phyloP scores from a whole-genome alignment of 495 filamentous ascomycete species.

The Neurospora cerealis region DNA sequence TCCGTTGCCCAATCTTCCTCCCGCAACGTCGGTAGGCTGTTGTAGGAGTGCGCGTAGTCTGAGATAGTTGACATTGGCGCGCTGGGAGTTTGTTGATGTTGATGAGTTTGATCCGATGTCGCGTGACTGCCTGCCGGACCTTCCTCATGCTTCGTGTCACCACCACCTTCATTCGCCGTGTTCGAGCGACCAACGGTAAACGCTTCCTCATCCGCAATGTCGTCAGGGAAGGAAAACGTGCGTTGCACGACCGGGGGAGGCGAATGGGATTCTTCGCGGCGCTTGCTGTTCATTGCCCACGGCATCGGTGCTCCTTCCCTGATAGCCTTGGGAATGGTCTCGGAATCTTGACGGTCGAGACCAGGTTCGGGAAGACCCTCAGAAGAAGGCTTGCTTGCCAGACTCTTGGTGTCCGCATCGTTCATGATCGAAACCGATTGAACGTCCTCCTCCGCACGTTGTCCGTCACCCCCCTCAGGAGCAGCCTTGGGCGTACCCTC shows the following conservation, averaged over 20 bases:
- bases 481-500: not conserved
- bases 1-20: constrained; percentile 31
- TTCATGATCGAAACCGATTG: not conserved
- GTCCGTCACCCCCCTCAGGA: not conserved
- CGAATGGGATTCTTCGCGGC: constrained; percentile 11
- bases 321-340: constrained; percentile 23
- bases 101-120: not conserved
- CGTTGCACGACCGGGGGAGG: constrained; percentile 16
- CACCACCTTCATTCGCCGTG: not conserved
- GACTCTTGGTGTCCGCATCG: not conserved
- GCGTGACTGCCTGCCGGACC: not conserved
- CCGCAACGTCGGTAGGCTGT: constrained; percentile 32
- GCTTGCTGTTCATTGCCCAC: constrained; percentile 2
- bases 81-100: constrained; percentile 1
- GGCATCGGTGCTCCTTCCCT: constrained; percentile 1
- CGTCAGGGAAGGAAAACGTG: constrained; percentile 26
- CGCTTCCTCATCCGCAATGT: constrained; percentile 28
- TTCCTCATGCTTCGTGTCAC: not conserved
- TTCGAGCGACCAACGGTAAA: constrained; percentile 14
- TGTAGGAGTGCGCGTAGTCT: constrained; percentile 28
- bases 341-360: constrained; percentile 24
- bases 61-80: constrained; percentile 18
- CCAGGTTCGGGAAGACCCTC: not conserved
- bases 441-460: not conserved
- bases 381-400: not conserved